Conservation (phyloP, 148 eudicot genomes). For the Bassia scoparia region DNA sequence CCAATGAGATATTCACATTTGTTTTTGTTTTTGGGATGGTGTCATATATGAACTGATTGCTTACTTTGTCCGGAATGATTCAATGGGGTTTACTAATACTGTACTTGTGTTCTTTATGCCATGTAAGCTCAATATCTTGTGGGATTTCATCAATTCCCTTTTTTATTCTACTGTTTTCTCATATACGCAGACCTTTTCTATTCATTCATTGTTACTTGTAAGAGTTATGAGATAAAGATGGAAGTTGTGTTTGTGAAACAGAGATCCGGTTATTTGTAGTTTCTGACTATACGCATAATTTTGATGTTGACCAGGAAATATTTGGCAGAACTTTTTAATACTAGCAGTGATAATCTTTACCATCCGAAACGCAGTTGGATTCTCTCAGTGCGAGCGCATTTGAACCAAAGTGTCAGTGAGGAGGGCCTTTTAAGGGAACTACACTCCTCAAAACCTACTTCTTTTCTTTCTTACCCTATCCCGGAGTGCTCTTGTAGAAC, state of each 20-base stretch:
- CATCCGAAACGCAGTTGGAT: constrained; percentile 77
- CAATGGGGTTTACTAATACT: not conserved
- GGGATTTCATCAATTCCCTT: no score
- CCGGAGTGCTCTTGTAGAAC: constrained; percentile 87
- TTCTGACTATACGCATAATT: not conserved
- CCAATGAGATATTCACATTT: no score
- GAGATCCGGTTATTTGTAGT: not conserved
- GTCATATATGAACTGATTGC: not conserved
- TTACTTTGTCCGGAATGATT: not conserved
- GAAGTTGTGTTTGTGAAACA: not conserved
- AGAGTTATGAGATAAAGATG: not conserved
- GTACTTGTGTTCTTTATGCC: not conserved
- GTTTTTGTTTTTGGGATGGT: not conserved
- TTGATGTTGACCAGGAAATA: constrained; percentile 53
- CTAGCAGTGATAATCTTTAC: constrained; percentile 53
- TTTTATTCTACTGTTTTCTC: no score
- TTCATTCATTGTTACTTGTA: no score
- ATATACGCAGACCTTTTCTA: no score
- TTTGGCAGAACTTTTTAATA: constrained; percentile 60
- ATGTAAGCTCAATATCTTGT: no score
- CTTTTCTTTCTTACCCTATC: constrained; percentile 74
- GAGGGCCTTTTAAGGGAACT: constrained; percentile 63
- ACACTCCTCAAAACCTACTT: constrained; percentile 43
- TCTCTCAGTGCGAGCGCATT: constrained; percentile 62
- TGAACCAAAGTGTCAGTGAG: constrained; percentile 62